Evolutionary conservation across 768 basidiomycete genomes (phyloP), one percentile per base, ranked within the genome.

Genomic region (Exsudoporus frostii): DNA sequence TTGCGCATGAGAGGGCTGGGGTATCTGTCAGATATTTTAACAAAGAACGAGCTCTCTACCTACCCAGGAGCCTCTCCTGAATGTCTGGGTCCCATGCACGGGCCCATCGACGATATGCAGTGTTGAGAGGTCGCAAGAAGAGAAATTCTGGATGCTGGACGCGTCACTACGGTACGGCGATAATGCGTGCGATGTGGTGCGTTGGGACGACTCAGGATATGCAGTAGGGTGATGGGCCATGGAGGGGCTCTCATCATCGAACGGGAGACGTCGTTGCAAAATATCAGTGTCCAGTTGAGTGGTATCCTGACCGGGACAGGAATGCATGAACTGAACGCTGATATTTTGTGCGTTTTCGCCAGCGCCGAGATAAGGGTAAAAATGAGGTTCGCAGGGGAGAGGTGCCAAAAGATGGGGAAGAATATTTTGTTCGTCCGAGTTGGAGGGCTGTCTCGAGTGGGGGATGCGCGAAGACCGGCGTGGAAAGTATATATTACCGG

Each of bases 161-260:
- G 56, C 41, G 43, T 49, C 66, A 20, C 29, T 50, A 27, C 45
- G 19, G 45, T 68, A 54, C 41, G 55, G 48, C 1, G 60, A 50
- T 45, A 59, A 47, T 32, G 52, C 43, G 50, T 59, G 50, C 3
- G 70, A 64, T 2, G 66, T 65, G 27, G 71, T 61, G 25, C 69
- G 63, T 29, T 72, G 69, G 3, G 69, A 67, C 0, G 69, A 70
- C 40, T 65, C 67, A 2, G 69, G 69, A 44, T 68, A 71, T 0
- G 30, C 52, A 1, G 61, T 50, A 32, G 48, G 36, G 15, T 55
- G 45, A 17, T 33, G 41, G n/a, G 40, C 5, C 27, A 50, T 49
- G 37, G 45, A 8, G 11, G 49, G 32, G 15, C 25, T 27, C 2
- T 32, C 56, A 24, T 57, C 48, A 45, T 57, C 58, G 22, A 55